Evolutionary conservation across 208 protist species (phyloP).

Genomic region (Leishmania guyanensis): DNA sequence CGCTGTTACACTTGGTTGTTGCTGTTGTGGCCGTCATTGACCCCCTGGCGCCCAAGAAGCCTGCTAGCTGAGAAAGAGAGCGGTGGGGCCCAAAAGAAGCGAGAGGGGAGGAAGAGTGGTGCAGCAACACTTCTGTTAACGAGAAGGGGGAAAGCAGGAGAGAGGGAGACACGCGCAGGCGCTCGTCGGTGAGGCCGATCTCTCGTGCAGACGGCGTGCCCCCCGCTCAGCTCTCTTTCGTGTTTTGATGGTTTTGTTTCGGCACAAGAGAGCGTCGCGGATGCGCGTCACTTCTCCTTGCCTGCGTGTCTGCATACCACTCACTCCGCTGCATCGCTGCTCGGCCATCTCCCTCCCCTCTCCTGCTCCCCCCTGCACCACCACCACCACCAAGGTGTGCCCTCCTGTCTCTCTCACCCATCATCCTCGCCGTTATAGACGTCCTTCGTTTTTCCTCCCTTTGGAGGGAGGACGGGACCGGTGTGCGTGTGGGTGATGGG

Average conservation of each 20-base stretch:
- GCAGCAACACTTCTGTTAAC: not conserved
- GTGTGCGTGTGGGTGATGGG: too few species aligned
- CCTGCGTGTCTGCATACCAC: not conserved
- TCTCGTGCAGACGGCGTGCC: too few species aligned
- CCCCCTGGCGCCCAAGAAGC: not conserved
- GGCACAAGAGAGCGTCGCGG: not conserved
- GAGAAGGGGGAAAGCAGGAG: too few species aligned
- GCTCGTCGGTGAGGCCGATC: not conserved
- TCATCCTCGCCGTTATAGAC: not conserved
- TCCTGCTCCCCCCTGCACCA: not conserved
- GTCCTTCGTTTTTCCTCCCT: not conserved
- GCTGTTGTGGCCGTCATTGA: not conserved
- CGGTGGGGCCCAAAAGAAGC: not conserved
- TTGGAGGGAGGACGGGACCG: too few species aligned
- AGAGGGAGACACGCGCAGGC: not conserved
- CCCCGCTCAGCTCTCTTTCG: too few species aligned
- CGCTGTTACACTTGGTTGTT: not conserved
- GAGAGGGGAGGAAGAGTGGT: not conserved
- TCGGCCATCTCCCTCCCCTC: not conserved
- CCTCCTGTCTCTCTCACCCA: not conserved
- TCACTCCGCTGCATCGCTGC: not conserved
- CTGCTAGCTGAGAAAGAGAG: not conserved
- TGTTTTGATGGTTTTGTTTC: too few species aligned
- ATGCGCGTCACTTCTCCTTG: not conserved
- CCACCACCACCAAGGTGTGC: too few species aligned